Percentiles rank a stretch among this genome's conserved stretches.
These are phyloP conservation scores for Microdochium bolleyi DNA, from an alignment of 2,329 filamentous ascomycete species.

Conservation along the genomic window DNA sequence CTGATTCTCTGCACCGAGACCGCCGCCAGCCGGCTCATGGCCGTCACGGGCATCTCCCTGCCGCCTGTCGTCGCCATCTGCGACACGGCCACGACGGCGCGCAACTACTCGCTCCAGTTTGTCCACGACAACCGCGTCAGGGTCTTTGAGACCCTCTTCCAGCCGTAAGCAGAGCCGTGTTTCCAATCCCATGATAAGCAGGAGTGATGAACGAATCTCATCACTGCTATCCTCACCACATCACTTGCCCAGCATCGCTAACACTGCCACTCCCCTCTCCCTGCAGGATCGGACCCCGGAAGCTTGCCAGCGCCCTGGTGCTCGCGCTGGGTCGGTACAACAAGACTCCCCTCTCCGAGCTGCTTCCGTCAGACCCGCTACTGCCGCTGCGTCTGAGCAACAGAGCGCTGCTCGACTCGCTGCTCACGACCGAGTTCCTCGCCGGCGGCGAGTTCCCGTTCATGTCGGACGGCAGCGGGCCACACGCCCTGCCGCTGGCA, in stretches of 20 bases:
- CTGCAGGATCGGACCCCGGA: conserved; percentile 24
- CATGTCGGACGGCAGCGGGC: too few species aligned
- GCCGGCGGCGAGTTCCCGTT: too few species aligned
- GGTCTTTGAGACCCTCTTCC: conserved; percentile 27
- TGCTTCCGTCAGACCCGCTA: conserved; percentile 8
- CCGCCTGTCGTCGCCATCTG: conserved; percentile 24
- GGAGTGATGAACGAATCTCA: too few species aligned
- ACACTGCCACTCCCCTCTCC: too few species aligned
- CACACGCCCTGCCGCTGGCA: too few species aligned
- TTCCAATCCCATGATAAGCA: background rate
- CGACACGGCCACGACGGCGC: conserved; percentile 19
- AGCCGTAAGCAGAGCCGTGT: conserved; percentile 15
- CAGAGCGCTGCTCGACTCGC: too few species aligned
- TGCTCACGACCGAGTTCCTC: too few species aligned
- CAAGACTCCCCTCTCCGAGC: background rate
- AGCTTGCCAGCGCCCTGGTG: conserved; percentile 22
- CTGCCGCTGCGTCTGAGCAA: background rate
- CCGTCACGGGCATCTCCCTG: conserved; percentile 3
- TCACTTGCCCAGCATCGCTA: too few species aligned
- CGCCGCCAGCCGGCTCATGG: conserved; percentile 7
- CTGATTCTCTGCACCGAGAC: conserved; percentile 14
- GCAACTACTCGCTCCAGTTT: conserved; percentile 8
- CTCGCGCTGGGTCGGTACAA: background rate
- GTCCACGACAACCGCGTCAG: conserved; percentile 8
- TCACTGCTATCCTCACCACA: too few species aligned